Conservation (phyloP, 805 yeast species). For the Starmerella stigmatis region DNA sequence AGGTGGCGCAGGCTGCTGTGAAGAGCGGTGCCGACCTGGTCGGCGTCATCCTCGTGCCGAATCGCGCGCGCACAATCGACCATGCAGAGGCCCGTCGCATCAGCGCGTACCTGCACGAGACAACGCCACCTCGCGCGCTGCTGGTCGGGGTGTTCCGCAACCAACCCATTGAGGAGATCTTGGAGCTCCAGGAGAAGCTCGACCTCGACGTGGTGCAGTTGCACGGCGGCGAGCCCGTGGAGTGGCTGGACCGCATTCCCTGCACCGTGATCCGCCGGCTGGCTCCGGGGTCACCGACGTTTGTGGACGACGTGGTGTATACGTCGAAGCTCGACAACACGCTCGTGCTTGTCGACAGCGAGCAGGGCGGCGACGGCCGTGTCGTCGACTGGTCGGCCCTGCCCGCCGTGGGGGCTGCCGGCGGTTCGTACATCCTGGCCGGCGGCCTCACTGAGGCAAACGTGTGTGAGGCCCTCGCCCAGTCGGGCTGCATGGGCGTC, state of each 20-base stretch:
- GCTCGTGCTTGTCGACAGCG: constrained; percentile 67
- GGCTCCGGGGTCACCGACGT: constrained; percentile 42
- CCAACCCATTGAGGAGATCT: constrained; percentile 58
- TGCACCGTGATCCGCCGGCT: constrained; percentile 67
- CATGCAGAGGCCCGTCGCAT: constrained; percentile 40
- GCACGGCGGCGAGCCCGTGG: constrained; percentile 64
- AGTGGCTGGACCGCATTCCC: constrained; percentile 33
- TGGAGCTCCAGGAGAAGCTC: constrained; percentile 34
- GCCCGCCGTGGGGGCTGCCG: constrained; percentile 26
- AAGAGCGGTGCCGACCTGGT: constrained; percentile 61
- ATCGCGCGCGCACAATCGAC: constrained; percentile 58
- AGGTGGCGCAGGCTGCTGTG: constrained; percentile 63
- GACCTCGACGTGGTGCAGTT: constrained; percentile 71
- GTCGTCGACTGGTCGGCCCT: constrained; percentile 55
- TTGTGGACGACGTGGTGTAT: constrained; percentile 27
- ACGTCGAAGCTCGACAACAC: constrained; percentile 14
- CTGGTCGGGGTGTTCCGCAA: constrained; percentile 87
- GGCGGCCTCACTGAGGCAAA: constrained; percentile 82
- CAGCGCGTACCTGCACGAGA: constrained; percentile 29
- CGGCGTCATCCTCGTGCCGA: constrained; percentile 84
- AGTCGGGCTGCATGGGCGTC: constrained; percentile 66
- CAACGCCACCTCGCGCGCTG: constrained; percentile 19
- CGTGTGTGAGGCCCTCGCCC: constrained; percentile 42
- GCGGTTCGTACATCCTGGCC: constrained; percentile 53
- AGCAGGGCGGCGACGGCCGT: constrained; percentile 85